Base-by-base conservation (phyloP, 257 asterid species). In the Mitragyna speciosa region DNA sequence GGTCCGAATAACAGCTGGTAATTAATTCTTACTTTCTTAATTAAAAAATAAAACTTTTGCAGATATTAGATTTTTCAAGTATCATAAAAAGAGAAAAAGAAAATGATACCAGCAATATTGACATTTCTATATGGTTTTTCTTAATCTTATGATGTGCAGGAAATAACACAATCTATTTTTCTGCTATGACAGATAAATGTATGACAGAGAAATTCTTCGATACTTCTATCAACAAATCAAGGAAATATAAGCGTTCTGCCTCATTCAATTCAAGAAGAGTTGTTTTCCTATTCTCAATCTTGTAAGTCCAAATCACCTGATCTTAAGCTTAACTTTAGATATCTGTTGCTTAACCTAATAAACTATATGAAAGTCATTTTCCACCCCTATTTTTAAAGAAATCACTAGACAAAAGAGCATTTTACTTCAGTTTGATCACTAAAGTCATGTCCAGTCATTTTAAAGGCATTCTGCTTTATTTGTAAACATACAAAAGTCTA, bases 231-330 rank as follows among this genome's bases (percentile, higher is more conserved):
- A 87, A 82, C 87, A 89, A 93, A 89, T 84, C 94, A 84, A 89
- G 96, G 88, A 95, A 91, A 83, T 95, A 87, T 91, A 95, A 93
- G 89, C 91, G 97, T 75, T 91, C 97, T 52, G 77, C 86, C 83
- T 95, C 99, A 58, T 95, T 95, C 92, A 95, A 89, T 85, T 92
- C 98, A 81, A 92, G 97, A 88, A 93, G 95, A 86, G 90, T 95
- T 39, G 95, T 93, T 87, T 91, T 93, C 86, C 86, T 95, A 70
- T 95, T 90, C 88, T 95, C 99, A 26, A 84, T 91, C 83, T 84
- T 93, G 99, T 95, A 93, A 89, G 99, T 73, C 87, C 81, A 76
- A 79, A 76, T 68, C n/a, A 77, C 47, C 17, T 22, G 79, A 26
- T 69, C 81, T 79, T 45, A 45, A 64, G n/a, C 61, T 76, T 68